A percentile compares a stretch with the other conserved stretches of the same genome.
Evolutionary conservation across 371 early-diverging fungal species (phyloP).

Genomic region (Aphelidium insulamus): DNA sequence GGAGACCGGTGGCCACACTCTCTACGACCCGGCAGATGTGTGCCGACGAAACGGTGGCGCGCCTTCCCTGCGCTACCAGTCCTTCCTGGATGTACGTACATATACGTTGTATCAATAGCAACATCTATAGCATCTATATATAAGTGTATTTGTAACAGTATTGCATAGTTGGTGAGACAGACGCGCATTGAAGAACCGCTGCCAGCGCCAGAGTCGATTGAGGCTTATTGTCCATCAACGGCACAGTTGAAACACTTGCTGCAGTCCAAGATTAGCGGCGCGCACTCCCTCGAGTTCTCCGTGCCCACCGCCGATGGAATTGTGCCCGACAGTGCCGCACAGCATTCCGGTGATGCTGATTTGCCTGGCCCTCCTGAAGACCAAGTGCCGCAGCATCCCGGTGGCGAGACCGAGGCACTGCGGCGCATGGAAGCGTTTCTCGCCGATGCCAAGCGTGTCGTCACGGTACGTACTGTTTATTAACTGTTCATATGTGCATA

Average conservation of each 20-base stretch:
- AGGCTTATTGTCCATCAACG: neutral
- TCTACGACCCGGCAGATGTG: neutral
- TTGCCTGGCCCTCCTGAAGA: neutral
- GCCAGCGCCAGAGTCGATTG: neutral
- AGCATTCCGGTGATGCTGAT: too few relatives aligned
- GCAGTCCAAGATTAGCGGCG: neutral
- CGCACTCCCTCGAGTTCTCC: neutral
- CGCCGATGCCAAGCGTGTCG: constrained; percentile 1
- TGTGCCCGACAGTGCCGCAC: too few relatives aligned
- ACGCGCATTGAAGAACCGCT: too few relatives aligned
- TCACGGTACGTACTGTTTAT: too few relatives aligned
- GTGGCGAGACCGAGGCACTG: constrained; percentile 9
- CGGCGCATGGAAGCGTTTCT: constrained; percentile 2
- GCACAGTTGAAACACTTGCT: constrained; percentile 3
- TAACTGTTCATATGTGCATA: too few relatives aligned
- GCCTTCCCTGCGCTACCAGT: neutral
- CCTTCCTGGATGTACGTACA: neutral
- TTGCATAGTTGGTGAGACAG: too few relatives aligned
- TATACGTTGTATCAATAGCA: too few relatives aligned
- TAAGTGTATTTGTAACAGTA: too few relatives aligned
- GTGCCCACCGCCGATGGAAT: constrained; percentile 1
- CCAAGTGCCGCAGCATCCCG: constrained; percentile 3
- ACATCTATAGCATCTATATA: too few relatives aligned
- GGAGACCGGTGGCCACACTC: neutral
- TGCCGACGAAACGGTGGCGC: neutral